Conservation (phyloP, 306 rosid species). For the Elaeagnus macrophylla region DNA sequence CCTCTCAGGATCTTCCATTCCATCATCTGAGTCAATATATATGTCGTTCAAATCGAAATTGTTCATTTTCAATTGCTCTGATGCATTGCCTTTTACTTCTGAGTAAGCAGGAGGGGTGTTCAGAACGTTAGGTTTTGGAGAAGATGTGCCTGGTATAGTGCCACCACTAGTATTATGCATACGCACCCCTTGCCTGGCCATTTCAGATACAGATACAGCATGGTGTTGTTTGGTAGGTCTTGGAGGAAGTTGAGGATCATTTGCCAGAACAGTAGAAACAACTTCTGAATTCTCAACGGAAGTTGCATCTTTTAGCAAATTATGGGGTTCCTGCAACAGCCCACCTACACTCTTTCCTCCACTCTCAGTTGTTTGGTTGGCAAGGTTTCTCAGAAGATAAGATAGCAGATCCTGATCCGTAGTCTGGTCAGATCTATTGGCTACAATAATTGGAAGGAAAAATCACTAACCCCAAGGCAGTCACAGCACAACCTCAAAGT, state of each 20-base stretch:
- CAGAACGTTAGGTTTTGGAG: conserved; percentile 36
- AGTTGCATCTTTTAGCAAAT: conserved; percentile 36
- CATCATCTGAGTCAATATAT: conserved; percentile 78
- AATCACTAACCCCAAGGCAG: conserved; percentile 16
- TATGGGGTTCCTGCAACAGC: conserved; percentile 48
- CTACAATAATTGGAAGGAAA: conserved; percentile 35
- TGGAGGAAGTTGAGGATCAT: conserved; percentile 50
- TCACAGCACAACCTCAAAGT: not conserved
- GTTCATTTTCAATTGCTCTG: conserved; percentile 53
- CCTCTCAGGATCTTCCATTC: conserved; percentile 53
- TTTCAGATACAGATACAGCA: conserved; percentile 25
- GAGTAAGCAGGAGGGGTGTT: conserved; percentile 55
- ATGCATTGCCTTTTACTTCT: conserved; percentile 49
- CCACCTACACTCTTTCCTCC: conserved; percentile 41
- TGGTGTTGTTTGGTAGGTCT: conserved; percentile 31
- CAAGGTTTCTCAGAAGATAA: conserved; percentile 61
- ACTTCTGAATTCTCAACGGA: conserved; percentile 43
- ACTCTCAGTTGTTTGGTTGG: conserved; percentile 44
- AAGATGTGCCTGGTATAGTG: conserved; percentile 35
- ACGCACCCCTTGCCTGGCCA: conserved; percentile 32
- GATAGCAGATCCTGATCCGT: conserved; percentile 70
- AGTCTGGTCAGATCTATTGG: conserved; percentile 58
- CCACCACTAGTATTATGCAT: conserved; percentile 33
- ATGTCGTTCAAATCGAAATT: conserved; percentile 72
- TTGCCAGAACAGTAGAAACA: conserved; percentile 41